Evolutionary conservation across 768 basidiomycete genomes (phyloP), one percentile per base, ranked within the genome.

Genomic region (Tylopilus subfusipes): DNA sequence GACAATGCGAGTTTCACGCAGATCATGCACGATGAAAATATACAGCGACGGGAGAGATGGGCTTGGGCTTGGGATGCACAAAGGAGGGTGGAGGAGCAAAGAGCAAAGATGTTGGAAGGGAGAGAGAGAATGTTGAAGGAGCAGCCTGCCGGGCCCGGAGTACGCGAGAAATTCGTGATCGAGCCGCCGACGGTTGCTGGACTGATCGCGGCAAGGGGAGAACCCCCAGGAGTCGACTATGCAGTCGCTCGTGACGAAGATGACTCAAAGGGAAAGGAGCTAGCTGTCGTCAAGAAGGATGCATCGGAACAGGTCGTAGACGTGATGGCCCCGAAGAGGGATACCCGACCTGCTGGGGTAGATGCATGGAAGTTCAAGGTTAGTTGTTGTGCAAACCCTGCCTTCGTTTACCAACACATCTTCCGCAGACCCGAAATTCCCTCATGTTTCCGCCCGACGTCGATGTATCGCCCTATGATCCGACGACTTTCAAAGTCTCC

Each of bases 31-130:
- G 84, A 88, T 51, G 96, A 98, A 76, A 98, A 99, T 67, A 74
- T 78, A 69, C 78, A 80, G 61, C 79, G 93, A 55, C 85, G 84
- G 67, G 89, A 91, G 67, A 84, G 76, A 68, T 93, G 86, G 78
- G 82, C 73, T 0, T 99, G 97, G 97, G 97, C 95, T 2, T 99
- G 88, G 85, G 88, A 92, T 39, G 94, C 93, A 8, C 93, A 98
- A 77, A 77, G 73, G 69, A 76, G 82, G 63, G 93, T 94, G 2
- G 87, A 90, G 58, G 76, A 73, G 48, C 84, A 83, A 68, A 79
- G 80, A 61, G 75, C 70, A 36, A 84, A 73, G 70, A 84, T 86
- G 80, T 66, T 88, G 30, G 84, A 87, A 66, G 80, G 71, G 29
- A 78, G 87, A 70, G 84, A 86, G 72, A 78, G 76, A 62, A 77